Base-by-base conservation (phyloP, 2,329 filamentous ascomycete genomes). In the Neofusicoccum cordaticola region DNA sequence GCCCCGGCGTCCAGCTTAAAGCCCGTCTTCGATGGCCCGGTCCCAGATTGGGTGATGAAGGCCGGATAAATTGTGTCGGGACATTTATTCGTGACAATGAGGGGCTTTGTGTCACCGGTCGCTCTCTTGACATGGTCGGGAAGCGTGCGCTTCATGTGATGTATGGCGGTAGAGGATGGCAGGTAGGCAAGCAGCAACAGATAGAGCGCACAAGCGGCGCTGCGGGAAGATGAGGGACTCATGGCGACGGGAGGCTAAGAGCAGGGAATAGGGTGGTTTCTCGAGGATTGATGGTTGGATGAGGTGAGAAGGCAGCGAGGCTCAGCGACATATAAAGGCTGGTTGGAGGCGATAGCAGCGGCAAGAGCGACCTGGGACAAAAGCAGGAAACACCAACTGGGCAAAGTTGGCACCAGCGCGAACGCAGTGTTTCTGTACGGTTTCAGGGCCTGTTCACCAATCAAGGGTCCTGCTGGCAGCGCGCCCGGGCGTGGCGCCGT, bases 11-110 rank as follows among this genome's bases (percentile, higher is more conserved):
- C 72, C 41, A 94, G 83, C 71, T 87, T 83, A 72, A 94, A 95
- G 8, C 91, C 92, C 19, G 85, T 86, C 11, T 81, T 82, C 2
- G 83, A 82, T 6, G 91, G 90, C 0, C 88, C 88, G 13, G 84
- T 85, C 22, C 91, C 91, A 52, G 85, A 82, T 71, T 93, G 90
- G 0, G 90, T 92, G 13, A 85, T 84, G 66, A 95, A 86, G 9
- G 87, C 92, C 1, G 92, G 91, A 85, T 90, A 94, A 67, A 95
- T 86, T 0, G 84, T 86, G 19, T 90, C 85, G 9, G 82, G 80
- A 71, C 92, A 96, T 64, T 84, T 83, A 77, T 94, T 96, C 65
- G 86, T 88, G 64, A 95, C 81, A 6, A 86, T 80, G 31, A 95
- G 79, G 6, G 89, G 88, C 1, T 73, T 72, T 39, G 58, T 53